Percentiles rank a stretch among this genome's conserved stretches.
Evolutionary conservation across 75 land plant species (phyloP).

Genomic region (Picea sitchensis): DNA sequence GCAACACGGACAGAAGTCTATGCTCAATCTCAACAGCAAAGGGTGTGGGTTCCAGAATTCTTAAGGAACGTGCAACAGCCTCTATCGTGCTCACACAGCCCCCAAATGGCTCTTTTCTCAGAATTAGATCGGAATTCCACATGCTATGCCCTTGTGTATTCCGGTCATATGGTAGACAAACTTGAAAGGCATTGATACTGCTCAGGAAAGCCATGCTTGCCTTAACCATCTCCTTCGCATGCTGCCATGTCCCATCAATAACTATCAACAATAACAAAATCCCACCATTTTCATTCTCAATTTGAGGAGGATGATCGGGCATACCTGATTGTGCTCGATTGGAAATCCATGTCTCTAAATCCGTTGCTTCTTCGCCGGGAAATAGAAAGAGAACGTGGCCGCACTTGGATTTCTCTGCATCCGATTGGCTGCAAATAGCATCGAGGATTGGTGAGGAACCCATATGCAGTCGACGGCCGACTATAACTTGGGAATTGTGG

Average conservation of each 20-base stretch:
- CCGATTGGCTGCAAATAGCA: slow-evolving; percentile 17
- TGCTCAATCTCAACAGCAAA: slow-evolving; percentile 51
- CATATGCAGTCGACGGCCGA: slow-evolving; percentile 53
- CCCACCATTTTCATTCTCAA: not conserved
- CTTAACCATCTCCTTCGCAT: slow-evolving; percentile 89
- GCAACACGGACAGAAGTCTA: slow-evolving; percentile 44
- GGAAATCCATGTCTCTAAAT: slow-evolving; percentile 5
- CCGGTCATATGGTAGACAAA: slow-evolving; percentile 43
- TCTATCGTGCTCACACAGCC: slow-evolving; percentile 86
- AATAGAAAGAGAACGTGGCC: slow-evolving; percentile 38
- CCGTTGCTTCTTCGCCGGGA: slow-evolving; percentile 25
- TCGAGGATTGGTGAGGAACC: slow-evolving; percentile 47
- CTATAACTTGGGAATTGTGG: slow-evolving; percentile 34
- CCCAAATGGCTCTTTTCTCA: slow-evolving; percentile 76
- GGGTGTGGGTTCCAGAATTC: slow-evolving; percentile 41
- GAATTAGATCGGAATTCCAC: slow-evolving; percentile 53
- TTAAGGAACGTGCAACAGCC: slow-evolving; percentile 70
- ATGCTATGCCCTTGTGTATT: slow-evolving; percentile 56
- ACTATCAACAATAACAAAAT: slow-evolving; percentile 33
- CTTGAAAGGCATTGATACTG: slow-evolving; percentile 21
- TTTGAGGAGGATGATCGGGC: not conserved
- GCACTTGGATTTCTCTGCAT: not conserved
- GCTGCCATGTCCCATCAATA: slow-evolving; percentile 90
- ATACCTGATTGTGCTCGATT: slow-evolving; percentile 6
- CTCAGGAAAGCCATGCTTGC: slow-evolving; percentile 59